phyloP scores from a whole-genome alignment of 768 basidiomycete genomes.

The Russula virescens region DNA sequence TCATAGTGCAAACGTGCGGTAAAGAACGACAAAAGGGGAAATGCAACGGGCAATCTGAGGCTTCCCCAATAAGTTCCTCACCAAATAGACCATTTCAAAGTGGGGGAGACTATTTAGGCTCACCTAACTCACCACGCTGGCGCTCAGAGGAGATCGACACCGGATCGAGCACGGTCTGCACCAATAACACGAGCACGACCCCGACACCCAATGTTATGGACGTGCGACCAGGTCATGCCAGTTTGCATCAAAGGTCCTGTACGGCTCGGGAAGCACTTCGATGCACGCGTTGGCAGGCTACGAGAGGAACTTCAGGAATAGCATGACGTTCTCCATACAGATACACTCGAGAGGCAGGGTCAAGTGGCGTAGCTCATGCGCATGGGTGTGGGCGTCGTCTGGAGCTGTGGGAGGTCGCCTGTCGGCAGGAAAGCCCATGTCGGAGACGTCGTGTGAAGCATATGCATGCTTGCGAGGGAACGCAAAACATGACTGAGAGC shows the following conservation, averaged over 20 bases:
- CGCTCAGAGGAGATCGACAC: slow-evolving; percentile 46
- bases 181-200: slow-evolving; percentile 60
- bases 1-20: slow-evolving; percentile 63
- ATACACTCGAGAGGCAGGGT: slow-evolving; percentile 77
- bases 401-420: slow-evolving; percentile 13
- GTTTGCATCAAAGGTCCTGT: slow-evolving; percentile 80
- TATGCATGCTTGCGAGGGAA: slow-evolving; percentile 78
- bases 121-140: slow-evolving; percentile 56
- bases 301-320: slow-evolving; percentile 90
- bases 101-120: no score
- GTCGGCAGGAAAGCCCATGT: slow-evolving; percentile 33
- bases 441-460: slow-evolving; percentile 69
- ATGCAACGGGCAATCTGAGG: slow-evolving; percentile 69
- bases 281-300: slow-evolving; percentile 88
- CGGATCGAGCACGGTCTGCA: slow-evolving; percentile 78
- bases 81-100: no score
- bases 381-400: no score
- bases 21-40: slow-evolving; percentile 64
- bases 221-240: slow-evolving; percentile 88
- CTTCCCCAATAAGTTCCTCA: no score
- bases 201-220: slow-evolving; percentile 60
- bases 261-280: slow-evolving; percentile 75
- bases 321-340: slow-evolving; percentile 97
- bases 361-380: slow-evolving; percentile 57
- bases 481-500: slow-evolving; percentile 90